phyloP scores from a whole-genome alignment of 768 basidiomycete species.

The Amanita rubescens region DNA sequence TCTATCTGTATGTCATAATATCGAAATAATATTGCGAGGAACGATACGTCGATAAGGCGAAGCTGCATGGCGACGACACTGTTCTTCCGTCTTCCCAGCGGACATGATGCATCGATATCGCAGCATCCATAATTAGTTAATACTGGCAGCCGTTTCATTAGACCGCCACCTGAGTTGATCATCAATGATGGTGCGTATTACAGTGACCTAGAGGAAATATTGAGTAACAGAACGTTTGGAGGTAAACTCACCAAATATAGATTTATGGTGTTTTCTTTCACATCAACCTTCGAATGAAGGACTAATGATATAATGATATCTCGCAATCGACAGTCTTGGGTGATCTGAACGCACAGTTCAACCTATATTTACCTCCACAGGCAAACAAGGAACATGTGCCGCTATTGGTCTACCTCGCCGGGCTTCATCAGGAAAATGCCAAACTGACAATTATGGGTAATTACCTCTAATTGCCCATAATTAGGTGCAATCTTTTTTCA shows the following conservation, averaged over 20 bases:
- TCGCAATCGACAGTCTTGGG: slow-evolving; percentile 66
- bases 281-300: neutral
- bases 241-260: slow-evolving; percentile 84
- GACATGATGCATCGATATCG: neutral
- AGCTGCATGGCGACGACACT: too few relatives aligned
- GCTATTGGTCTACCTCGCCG: slow-evolving; percentile 82
- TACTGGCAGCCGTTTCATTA: too few relatives aligned
- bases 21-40: neutral
- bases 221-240: slow-evolving; percentile 71
- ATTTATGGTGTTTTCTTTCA: slow-evolving; percentile 46
- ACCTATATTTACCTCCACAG: slow-evolving; percentile 76
- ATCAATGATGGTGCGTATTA: slow-evolving; percentile 12
- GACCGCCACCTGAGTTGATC: neutral
- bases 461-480: too few relatives aligned
- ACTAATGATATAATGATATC: neutral
- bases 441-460: too few relatives aligned
- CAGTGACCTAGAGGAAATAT: slow-evolving; percentile 53
- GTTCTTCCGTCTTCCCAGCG: neutral
- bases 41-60: too few relatives aligned
- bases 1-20: neutral
- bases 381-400: slow-evolving; percentile 43
- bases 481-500: too few relatives aligned
- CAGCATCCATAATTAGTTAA: too few relatives aligned
- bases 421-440: too few relatives aligned
- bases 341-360: slow-evolving; percentile 68